Base-by-base conservation (phyloP, 805 yeast genomes). In the Candida adriatica region DNA sequence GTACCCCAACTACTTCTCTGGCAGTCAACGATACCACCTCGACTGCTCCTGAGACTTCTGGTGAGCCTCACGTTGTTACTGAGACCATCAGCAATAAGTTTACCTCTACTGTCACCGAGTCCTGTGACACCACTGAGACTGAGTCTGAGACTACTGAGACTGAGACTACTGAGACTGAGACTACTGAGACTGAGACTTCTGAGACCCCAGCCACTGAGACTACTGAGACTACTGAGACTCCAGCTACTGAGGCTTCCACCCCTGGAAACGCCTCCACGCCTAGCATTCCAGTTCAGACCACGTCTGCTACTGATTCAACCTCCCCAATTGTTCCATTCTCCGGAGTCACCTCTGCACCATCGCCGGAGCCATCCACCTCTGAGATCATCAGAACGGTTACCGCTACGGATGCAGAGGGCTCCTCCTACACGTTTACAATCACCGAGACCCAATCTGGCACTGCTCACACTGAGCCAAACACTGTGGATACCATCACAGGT, bases 361-460 rank as follows among this genome's bases (percentile, higher is more conserved):
- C 29, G 13, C 16, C 26, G 14, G 20, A 23, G 10, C 7, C 27
- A n/a, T 13, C 28, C 17, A 11, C 9, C 13, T 17, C 30, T 17
- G 35, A 26, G 11, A 22, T 27, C 13, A 23, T 24, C 19, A 29
- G 29, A 22, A 26, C 27, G 8, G 26, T 38, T 9, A 29, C 34
- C 17, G 39, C 27, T 15, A 35, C 43, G 5, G 43, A 35, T 23
- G 16, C 26, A 3, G 26, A 33, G 6, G 36, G 36, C 13, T 25
- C 30, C 3, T 22, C 35, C 4, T 26, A 20, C 29, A 34, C 30
- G 4, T 26, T 33, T 30, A 26, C 37, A 5, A 21, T 29, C 13
- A 21, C 35, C 15, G 33, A 29, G 5, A 15, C 36, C 20, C 8
- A 25, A 10, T 16, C 40, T 4, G 16, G 33, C 10, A 23, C 34